A percentile compares a stretch with the other conserved stretches of the same genome.
Evolutionary conservation across 2,329 filamentous ascomycete genomes (phyloP).

Genomic region (Epichloe scottii): DNA sequence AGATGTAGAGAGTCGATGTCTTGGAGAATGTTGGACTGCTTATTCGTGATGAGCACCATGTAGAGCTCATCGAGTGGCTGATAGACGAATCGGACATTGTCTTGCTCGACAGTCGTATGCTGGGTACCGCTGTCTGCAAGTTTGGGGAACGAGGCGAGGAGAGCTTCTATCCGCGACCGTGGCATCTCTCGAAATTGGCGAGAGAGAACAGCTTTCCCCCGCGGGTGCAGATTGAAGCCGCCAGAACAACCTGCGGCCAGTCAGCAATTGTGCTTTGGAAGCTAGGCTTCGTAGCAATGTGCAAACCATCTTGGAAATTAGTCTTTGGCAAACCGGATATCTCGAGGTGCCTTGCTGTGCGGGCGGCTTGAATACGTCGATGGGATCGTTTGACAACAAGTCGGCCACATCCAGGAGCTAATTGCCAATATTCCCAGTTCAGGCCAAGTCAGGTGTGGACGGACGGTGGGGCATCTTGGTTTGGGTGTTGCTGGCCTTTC

Average conservation of each 20-base stretch:
- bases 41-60: conserved; percentile 99
- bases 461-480: conserved; percentile 2
- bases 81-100: conserved; percentile 99
- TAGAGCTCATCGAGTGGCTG: conserved; percentile 98
- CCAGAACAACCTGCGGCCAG: conserved; percentile 72
- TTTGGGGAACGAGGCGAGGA: conserved; percentile 95
- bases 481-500: neutral
- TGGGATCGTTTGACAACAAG: neutral
- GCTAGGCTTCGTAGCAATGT: conserved; percentile 1
- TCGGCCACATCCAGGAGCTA: neutral
- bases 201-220: conserved; percentile 95
- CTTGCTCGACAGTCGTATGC: conserved; percentile 96
- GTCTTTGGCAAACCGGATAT: conserved; percentile 5
- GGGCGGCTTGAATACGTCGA: neutral
- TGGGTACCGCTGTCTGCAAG: conserved; percentile 91
- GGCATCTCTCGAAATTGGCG: conserved; percentile 97
- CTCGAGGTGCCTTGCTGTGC: neutral
- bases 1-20: conserved; percentile 97
- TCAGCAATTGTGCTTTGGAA: neutral
- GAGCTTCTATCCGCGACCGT: conserved; percentile 87
- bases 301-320: conserved; percentile 27
- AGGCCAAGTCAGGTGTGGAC: neutral
- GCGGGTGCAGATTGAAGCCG: conserved; percentile 95
- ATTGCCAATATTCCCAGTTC: neutral
- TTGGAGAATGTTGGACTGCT: conserved; percentile 97